Percentiles rank a stretch among this genome's conserved stretches.
These are phyloP conservation scores for Umbilicus rupestris DNA, from an alignment of 164 flowering plant genomes.

Conservation along the genomic window DNA sequence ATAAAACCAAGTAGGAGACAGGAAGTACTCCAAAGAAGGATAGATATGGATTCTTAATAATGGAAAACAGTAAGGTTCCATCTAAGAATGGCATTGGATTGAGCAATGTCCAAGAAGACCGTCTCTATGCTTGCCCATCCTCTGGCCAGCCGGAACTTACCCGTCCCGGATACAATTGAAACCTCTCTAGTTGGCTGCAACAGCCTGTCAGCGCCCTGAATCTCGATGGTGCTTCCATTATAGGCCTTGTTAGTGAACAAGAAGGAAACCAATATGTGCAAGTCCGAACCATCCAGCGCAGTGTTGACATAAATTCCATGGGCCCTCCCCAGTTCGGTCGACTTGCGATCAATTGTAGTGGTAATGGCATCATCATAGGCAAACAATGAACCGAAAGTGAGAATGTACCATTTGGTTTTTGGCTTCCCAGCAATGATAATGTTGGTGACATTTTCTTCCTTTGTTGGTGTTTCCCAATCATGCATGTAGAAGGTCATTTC, in stretches of 20 bases:
- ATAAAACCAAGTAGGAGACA: too few relatives aligned
- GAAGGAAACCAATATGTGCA: conserved; percentile 7
- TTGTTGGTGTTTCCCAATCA: conserved; percentile 2
- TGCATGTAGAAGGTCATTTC: conserved; percentile 11
- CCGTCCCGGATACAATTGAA: conserved; percentile 19
- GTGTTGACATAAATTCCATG: conserved; percentile 8
- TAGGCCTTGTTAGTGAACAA: conserved; percentile 6
- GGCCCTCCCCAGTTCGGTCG: conserved; percentile 9
- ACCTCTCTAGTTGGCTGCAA: conserved; percentile 13
- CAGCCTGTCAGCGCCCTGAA: conserved; percentile 4
- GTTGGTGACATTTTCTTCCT: conserved; percentile 8
- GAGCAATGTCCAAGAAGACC: neutral
- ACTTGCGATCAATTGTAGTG: neutral
- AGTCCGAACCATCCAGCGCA: conserved; percentile 8
- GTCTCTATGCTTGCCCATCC: conserved; percentile 13
- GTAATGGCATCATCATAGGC: conserved; percentile 12
- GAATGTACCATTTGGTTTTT: conserved; percentile 3
- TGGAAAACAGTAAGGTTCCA: conserved; percentile 10
- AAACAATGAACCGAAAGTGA: conserved; percentile 13
- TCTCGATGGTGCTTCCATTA: conserved; percentile 11
- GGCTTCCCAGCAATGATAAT: conserved; percentile 6
- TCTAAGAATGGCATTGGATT: conserved; percentile 1
- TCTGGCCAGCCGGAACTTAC: conserved; percentile 14
- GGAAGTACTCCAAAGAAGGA: too few relatives aligned
- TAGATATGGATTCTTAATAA: too few relatives aligned